Evolutionary conservation across 192 early-diverging fungal species (phyloP), one percentile per base, ranked within the genome.

Genomic region (Lobosporangium transversale): DNA sequence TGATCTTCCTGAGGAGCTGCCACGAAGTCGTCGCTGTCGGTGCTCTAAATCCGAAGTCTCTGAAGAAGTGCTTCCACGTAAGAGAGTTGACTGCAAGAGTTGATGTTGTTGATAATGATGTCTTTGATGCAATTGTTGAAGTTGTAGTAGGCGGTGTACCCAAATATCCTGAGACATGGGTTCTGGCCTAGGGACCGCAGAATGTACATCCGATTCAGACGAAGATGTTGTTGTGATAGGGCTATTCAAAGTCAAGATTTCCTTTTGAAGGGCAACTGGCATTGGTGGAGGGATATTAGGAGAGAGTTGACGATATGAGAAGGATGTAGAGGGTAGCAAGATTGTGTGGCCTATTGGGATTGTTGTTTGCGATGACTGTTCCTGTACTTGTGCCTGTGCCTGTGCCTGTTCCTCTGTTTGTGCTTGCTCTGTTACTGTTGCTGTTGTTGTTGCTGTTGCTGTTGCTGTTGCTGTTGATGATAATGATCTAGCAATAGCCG

Each of bases 101-200:
- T 71, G 69, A 24, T 71, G 69, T 23, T 63, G 69, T 20, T 71
- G 61, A 26, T 56, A 61, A 18, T 57, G 61, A 52, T 71, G 69
- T 18, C 24, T 14, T 24, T 70, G 66, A 14, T 66, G 64, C 15
- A 68, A 18, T 26, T 68, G 67, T 20, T 71, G 69, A 3, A 71
- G 61, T n/a, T 71, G 59, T 33, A 58, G 61, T 21, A 71, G 58
- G 12, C 54, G 69, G 12, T 62, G 45, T 9, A 58, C 27, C 69
- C 69, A 71, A 10, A 71, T 11, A 35, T 57, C 61, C 29, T 32
- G 29, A n/a, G 53, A 0, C 4, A 32, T 24, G 11, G 52, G 2
- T 27, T 21, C 35, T 21, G 49, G 8, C 6, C 26, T n/a, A n/a
- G n/a, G n/a, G n/a, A 45, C 31, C 15, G 47, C 21, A 18, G 37